Evolutionary conservation across 2,329 filamentous ascomycete species (phyloP).

Genomic region (Cladophialophora carrionii): DNA sequence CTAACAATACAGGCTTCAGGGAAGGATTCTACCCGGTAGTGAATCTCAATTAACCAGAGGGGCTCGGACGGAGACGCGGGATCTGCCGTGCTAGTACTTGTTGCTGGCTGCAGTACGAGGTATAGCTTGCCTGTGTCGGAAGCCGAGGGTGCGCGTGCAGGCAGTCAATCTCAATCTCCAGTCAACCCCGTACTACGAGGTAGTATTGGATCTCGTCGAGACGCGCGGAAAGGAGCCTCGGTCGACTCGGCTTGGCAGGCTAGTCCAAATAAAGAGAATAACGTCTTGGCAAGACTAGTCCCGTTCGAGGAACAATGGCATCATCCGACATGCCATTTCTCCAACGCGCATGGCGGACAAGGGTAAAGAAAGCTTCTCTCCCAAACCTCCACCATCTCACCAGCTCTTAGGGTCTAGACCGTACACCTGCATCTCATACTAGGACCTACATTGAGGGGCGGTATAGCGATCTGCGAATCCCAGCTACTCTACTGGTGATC

Average conservation of each 20-base stretch:
- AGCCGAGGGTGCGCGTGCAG: too few species aligned
- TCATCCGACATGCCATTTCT: neutral
- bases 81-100: too few species aligned
- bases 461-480: neutral
- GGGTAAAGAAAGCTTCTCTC: neutral
- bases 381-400: neutral
- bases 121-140: too few species aligned
- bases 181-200: too few species aligned
- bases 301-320: neutral
- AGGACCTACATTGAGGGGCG: neutral
- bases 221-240: constrained; percentile 15
- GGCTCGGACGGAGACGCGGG: too few species aligned
- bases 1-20: too few species aligned
- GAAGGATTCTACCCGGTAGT: too few species aligned
- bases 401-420: neutral
- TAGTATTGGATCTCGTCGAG: too few species aligned
- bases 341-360: neutral
- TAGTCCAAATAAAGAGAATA: neutral
- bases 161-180: too few species aligned
- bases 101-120: too few species aligned
- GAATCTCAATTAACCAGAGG: too few species aligned
- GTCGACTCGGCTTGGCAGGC: neutral
- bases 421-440: neutral
- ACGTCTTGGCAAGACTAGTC: neutral
- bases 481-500: neutral